These are phyloP conservation scores for Colletotrichum sublineola DNA, from an alignment of 2,329 filamentous ascomycete genomes.

Conservation along the genomic window DNA sequence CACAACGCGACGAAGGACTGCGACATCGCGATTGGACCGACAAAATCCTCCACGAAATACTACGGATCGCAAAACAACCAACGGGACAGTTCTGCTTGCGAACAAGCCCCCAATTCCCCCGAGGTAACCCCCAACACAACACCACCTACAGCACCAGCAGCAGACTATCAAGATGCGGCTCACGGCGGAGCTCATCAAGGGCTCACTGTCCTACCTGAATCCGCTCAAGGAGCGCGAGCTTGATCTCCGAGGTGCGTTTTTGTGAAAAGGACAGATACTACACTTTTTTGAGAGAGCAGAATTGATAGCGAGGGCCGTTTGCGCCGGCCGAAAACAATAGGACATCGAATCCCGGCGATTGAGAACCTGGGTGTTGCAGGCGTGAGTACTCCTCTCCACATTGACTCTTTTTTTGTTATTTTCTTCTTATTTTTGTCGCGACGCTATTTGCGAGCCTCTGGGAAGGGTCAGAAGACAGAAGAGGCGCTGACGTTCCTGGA, in stretches of 20 bases:
- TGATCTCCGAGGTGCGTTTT: slow-evolving; percentile 95
- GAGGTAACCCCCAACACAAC: slow-evolving; percentile 34
- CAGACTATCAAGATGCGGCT: slow-evolving; percentile 79
- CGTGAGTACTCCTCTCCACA: slow-evolving; percentile 66
- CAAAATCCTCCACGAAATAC: not conserved
- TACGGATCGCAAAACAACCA: not conserved
- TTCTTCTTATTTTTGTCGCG: not conserved
- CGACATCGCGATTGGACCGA: slow-evolving; percentile 8
- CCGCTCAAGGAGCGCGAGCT: slow-evolving; percentile 98
- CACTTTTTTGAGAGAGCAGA: slow-evolving; percentile 78
- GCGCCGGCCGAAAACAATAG: slow-evolving; percentile 69
- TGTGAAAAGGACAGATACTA: slow-evolving; percentile 96
- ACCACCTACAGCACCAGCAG: slow-evolving; percentile 41
- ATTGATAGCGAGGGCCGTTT: slow-evolving; percentile 79
- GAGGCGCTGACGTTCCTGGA: slow-evolving; percentile 16
- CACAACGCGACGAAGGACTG: slow-evolving; percentile 19
- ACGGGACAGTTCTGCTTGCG: not conserved
- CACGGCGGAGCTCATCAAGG: slow-evolving; percentile 93
- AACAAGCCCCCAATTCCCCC: not conserved
- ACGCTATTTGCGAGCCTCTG: not conserved
- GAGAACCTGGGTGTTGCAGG: slow-evolving; percentile 97
- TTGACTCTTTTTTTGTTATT: too few relatives aligned
- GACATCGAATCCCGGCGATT: slow-evolving; percentile 96
- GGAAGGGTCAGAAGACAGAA: not conserved
- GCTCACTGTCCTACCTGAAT: slow-evolving; percentile 97